These are phyloP conservation scores for Kodamaea suecica DNA, from an alignment of 1,139 yeast genomes.

Conservation along the genomic window DNA sequence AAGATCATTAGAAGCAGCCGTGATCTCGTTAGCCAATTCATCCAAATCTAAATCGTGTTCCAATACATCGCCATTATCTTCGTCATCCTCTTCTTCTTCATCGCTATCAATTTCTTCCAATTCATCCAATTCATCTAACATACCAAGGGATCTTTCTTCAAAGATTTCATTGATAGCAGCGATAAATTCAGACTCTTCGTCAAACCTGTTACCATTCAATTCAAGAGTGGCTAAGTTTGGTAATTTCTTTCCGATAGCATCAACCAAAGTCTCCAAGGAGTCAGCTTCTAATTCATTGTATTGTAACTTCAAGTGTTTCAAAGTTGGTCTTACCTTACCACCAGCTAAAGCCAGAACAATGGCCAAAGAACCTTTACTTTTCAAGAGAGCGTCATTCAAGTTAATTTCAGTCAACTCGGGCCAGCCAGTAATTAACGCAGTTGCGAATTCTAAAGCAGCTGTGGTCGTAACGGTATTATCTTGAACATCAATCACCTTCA, in stretches of 20 bases:
- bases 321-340: slow-evolving; percentile 33
- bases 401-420: slow-evolving; percentile 65
- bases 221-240: slow-evolving; percentile 67
- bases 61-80: slow-evolving; percentile 56
- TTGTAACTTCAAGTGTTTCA: slow-evolving; percentile 70
- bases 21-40: slow-evolving; percentile 59
- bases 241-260: slow-evolving; percentile 52
- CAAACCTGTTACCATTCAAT: slow-evolving; percentile 86
- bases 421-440: slow-evolving; percentile 58
- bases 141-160: slow-evolving; percentile 73
- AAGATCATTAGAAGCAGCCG: slow-evolving; percentile 23
- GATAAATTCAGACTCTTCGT: slow-evolving; percentile 40
- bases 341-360: slow-evolving; percentile 48
- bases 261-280: slow-evolving; percentile 56
- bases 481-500: slow-evolving; percentile 79
- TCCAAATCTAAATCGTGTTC: slow-evolving; percentile 53
- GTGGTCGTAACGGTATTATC: slow-evolving; percentile 88
- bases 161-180: slow-evolving; percentile 49
- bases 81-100: slow-evolving; percentile 74
- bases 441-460: slow-evolving; percentile 56
- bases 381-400: slow-evolving; percentile 84
- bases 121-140: slow-evolving; percentile 87
- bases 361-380: slow-evolving; percentile 65
- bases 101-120: slow-evolving; percentile 88
- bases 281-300: slow-evolving; percentile 80